Evolutionary conservation across 495 filamentous ascomycete genomes (phyloP).

Genomic region (Penicillium maclennaniae): DNA sequence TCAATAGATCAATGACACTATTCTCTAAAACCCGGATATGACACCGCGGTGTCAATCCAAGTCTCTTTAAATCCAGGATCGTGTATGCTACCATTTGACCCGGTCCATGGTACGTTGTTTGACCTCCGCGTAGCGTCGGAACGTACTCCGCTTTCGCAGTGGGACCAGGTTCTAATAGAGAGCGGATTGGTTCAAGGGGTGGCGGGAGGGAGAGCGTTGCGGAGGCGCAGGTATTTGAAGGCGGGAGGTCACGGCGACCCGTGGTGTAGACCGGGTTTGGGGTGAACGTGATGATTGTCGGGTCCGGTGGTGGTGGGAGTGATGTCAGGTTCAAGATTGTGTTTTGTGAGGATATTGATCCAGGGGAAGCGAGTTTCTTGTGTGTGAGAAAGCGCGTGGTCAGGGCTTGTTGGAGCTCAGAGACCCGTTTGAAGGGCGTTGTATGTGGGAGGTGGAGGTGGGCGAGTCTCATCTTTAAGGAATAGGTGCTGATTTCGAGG

Average conservation of each 20-base stretch:
- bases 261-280: constrained; percentile 85
- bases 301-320: constrained; percentile 44
- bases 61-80: constrained; percentile 66
- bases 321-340: background rate
- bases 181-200: constrained; percentile 35
- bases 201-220: constrained; percentile 33
- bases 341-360: constrained; percentile 23
- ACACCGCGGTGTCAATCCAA: constrained; percentile 53
- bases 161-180: constrained; percentile 34
- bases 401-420: constrained; percentile 47
- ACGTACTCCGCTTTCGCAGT: constrained; percentile 55
- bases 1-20: constrained; percentile 62
- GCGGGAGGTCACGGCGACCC: constrained; percentile 73
- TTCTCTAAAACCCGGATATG: constrained; percentile 76
- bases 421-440: constrained; percentile 47
- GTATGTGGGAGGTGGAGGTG: constrained; percentile 67
- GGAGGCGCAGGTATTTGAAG: constrained; percentile 45
- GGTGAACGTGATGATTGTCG: constrained; percentile 78
- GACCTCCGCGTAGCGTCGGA: constrained; percentile 75
- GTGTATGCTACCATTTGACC: constrained; percentile 91
- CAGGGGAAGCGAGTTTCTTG: constrained; percentile 35
- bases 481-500: background rate
- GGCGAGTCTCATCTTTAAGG: constrained; percentile 46
- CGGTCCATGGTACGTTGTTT: constrained; percentile 93
- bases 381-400: constrained; percentile 43